Base-by-base conservation (phyloP, 169 alveolate genomes). In the Eimeria zaria region DNA sequence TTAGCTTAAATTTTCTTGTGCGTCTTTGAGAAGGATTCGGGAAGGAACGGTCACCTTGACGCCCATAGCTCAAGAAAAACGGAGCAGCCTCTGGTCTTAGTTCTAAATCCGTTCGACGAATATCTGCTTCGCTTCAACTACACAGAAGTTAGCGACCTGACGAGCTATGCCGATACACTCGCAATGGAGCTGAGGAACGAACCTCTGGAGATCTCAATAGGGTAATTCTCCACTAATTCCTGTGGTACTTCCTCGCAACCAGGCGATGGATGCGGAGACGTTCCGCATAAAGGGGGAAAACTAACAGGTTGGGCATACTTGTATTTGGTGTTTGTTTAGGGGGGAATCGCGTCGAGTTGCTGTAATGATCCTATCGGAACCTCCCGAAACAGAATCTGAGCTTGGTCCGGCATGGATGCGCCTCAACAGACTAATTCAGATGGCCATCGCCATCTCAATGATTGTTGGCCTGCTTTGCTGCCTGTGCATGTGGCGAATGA, bases 401-500 rank as follows among this genome's bases (percentile, higher is more conserved):
- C 89, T 80, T 30, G 83, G 80, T 58, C 30, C 83, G 22, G 41
- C 91, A 14, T 83, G 88, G 83, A 18, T 46, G 58, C 74, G 78
- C 51, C 85, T 91, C 12, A 76, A 91, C 73, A 58, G 76, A 33
- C 46, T 91, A 9, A 78, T 91, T n/a, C 90, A 91, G 22, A 58
- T 80, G 53, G 60, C 96, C 16, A 91, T 91, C 76, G 91, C 96
- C 41, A 67, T 91, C 53, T 55, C 96, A 67, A 60, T 91, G 96
- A 58, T 91, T n/a, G 89, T 91, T 51, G 96, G 76, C 60, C 84
- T 91, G 4, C 91, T 91, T 18, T 64, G 91, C 73, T 91, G 96
- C 76, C 85, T 91, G 58, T 91, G 96, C 91, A 91, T 91, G 96
- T 91, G 96, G 91, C 81, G 96, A 7, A 36, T 91, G 84, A 91